Evolutionary conservation across 2,329 filamentous ascomycete species (phyloP).

Genomic region (Leptographium procerum): DNA sequence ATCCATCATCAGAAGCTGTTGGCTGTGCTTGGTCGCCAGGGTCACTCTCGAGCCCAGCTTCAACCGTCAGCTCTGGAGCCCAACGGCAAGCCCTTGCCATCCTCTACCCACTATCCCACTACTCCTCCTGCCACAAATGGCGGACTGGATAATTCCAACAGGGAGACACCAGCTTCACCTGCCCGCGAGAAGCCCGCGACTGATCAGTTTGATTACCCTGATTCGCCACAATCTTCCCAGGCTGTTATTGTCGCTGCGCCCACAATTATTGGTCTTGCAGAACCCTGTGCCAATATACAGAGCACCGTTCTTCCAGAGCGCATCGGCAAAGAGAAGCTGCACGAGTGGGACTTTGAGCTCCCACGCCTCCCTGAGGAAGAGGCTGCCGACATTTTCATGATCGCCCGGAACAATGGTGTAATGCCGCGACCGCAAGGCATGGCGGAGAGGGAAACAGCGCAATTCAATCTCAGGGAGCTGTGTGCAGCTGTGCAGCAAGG

Average conservation of each 20-base stretch:
- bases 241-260: neutral
- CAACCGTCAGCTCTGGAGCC: neutral
- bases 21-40: neutral
- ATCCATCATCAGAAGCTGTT: neutral
- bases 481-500: constrained; percentile 4
- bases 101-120: neutral
- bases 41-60: neutral
- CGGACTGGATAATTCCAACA: neutral
- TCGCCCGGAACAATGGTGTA: neutral
- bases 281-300: neutral
- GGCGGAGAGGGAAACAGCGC: neutral
- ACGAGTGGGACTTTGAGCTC: constrained; percentile 2
- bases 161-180: neutral
- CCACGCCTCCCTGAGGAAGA: constrained; percentile 2
- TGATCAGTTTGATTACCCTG: no score
- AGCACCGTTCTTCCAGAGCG: neutral
- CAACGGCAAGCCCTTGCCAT: neutral
- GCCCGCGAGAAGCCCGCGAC: neutral
- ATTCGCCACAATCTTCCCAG: no score
- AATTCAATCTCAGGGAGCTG: neutral
- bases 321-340: neutral
- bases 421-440: neutral
- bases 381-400: neutral
- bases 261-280: neutral
- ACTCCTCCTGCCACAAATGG: neutral